These are phyloP conservation scores for Amylostereum areolatum DNA, from an alignment of 1,284 basidiomycete species.

Conservation along the genomic window DNA sequence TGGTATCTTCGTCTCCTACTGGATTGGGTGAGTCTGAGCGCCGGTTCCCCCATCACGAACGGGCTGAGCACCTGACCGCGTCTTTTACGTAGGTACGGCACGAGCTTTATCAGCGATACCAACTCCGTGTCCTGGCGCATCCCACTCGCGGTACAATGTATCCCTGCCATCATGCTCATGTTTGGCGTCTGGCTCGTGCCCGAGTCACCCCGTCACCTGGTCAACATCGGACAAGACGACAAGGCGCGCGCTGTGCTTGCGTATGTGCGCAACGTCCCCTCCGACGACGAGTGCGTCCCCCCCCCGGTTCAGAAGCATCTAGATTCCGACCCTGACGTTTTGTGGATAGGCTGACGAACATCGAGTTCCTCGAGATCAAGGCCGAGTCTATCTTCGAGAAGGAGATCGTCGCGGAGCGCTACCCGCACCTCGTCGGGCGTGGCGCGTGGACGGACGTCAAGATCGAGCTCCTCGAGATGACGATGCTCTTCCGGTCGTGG, in stretches of 20 bases:
- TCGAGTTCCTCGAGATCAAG: conserved; percentile 26
- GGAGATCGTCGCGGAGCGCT: conserved; percentile 16
- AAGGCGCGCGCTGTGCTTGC: conserved; percentile 27
- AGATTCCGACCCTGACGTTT: too few relatives aligned
- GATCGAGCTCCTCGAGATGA: conserved; percentile 17
- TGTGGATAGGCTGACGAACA: conserved; percentile 25
- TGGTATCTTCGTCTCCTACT: conserved; percentile 19
- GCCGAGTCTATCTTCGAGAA: conserved; percentile 26
- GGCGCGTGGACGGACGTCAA: conserved; percentile 10
- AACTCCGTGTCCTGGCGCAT: conserved; percentile 28
- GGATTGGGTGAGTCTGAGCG: conserved; percentile 11
- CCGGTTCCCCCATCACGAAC: too few relatives aligned
- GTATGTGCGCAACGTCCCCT: conserved; percentile 28
- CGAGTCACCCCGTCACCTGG: conserved; percentile 34
- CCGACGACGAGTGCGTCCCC: conserved; percentile 25
- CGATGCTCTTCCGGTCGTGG: conserved; percentile 16
- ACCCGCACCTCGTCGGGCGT: conserved; percentile 13
- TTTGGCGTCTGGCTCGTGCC: conserved; percentile 24
- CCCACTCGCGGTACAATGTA: conserved; percentile 31
- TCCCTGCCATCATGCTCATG: conserved; percentile 28
- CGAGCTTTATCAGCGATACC: conserved; percentile 22
- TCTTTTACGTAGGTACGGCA: conserved; percentile 24
- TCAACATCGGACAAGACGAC: conserved; percentile 28
- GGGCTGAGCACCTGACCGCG: too few relatives aligned
- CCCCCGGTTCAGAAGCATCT: too few relatives aligned